These are phyloP conservation scores for Xylaria sp. DNA, from an alignment of 2,329 filamentous ascomycete genomes.

Conservation along the genomic window DNA sequence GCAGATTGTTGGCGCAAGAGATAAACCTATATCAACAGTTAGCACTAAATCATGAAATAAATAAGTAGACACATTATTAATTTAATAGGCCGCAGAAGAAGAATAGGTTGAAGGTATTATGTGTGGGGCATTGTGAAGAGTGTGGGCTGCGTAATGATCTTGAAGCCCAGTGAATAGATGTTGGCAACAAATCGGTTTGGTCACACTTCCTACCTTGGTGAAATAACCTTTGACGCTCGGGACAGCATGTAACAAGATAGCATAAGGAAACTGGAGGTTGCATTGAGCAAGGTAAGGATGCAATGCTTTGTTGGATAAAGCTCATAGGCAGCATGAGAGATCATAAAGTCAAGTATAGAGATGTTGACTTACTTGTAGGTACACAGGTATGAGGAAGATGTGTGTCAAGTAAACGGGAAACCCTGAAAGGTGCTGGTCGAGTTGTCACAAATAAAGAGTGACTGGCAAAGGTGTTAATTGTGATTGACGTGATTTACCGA, in stretches of 20 bases:
- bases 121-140: background rate
- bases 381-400: background rate
- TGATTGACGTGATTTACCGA: background rate
- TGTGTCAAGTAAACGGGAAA: background rate
- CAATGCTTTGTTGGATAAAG: background rate
- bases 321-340: background rate
- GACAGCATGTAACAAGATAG: background rate
- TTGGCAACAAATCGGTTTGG: background rate
- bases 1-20: too few species aligned
- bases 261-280: background rate
- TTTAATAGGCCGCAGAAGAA: background rate
- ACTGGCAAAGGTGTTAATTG: constrained; percentile 10
- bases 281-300: background rate
- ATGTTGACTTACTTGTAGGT: constrained; percentile 20
- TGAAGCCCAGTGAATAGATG: background rate
- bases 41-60: background rate
- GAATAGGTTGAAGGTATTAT: background rate
- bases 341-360: background rate
- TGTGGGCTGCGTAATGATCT: background rate
- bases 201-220: background rate
- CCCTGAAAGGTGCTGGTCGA: background rate
- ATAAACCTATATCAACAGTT: background rate
- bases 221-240: background rate
- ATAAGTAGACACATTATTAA: background rate
- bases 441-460: constrained; percentile 6